Percentiles rank a stretch among this genome's conserved stretches.
Evolutionary conservation across 139 green algal genomes (phyloP).

Genomic region (Chlorella sp.): DNA sequence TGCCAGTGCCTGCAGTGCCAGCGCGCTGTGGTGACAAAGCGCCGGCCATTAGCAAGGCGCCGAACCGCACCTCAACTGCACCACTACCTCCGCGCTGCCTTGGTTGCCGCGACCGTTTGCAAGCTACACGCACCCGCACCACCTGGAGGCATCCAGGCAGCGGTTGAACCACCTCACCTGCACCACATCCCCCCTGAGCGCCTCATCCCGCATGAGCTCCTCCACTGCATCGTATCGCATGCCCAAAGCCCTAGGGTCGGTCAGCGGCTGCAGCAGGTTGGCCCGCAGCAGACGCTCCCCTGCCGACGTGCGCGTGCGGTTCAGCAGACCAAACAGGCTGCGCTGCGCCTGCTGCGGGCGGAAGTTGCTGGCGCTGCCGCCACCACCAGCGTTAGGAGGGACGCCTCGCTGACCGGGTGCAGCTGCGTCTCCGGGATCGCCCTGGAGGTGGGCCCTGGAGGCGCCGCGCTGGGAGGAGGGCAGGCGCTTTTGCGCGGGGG

Average conservation of each 20-base stretch:
- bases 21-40: too few species aligned
- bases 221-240: constrained; percentile 44
- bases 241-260: constrained; percentile 61
- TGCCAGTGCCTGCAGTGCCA: too few species aligned
- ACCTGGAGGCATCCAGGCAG: too few species aligned
- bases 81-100: too few species aligned
- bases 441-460: neutral
- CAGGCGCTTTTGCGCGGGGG: neutral
- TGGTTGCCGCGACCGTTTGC: too few species aligned
- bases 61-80: too few species aligned
- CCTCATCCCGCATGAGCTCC: constrained; percentile 36
- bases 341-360: neutral
- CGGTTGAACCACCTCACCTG: too few species aligned
- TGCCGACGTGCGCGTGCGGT: constrained; percentile 12
- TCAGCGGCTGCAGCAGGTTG: constrained; percentile 84
- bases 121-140: too few species aligned
- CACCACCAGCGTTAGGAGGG: neutral
- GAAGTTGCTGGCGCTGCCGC: neutral
- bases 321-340: constrained; percentile 1
- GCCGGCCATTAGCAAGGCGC: too few species aligned
- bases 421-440: neutral
- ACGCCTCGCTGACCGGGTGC: neutral
- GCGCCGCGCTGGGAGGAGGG: neutral
- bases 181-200: constrained; percentile 10
- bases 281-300: constrained; percentile 56